Evolutionary conservation across 495 filamentous ascomycete genomes (phyloP), one percentile per base, ranked within the genome.

Genomic region (Penicillium bialowiezense): DNA sequence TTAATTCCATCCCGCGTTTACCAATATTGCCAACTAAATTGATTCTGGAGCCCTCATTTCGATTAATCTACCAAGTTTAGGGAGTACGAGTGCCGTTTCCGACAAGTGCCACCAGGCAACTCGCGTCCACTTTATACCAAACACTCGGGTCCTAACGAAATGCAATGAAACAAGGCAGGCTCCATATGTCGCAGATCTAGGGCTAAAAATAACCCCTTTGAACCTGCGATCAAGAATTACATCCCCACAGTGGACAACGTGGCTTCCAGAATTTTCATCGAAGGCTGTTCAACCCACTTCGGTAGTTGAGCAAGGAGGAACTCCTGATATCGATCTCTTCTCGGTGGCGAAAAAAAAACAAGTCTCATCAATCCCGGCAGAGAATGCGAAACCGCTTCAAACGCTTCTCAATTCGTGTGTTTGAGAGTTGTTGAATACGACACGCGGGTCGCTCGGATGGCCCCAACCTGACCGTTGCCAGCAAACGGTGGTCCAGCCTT

Each of bases 191-290:
- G 43, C 44, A 54, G 44, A 59, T 60, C 54, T 51, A 40, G 43
- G 39, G 50, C 58, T 58, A 52, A 58, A 53, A 51, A 40, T 47
- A 49, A 19, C 32, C 10, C 23, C 14, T 36, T 12, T 2, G 20
- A 45, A 26, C 6, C 31, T 36, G 31, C 12, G 34, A 35, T 35
- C 43, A 17, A 8, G 37, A 28, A 34, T 20, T 50, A 47, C 54
- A 44, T 47, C 38, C 37, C 18, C 46, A 44, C 29, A 19, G 39
- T 48, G 36, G 44, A 41, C 51, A 58, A 60, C 57, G 57, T 60
- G 56, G 56, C 56, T 63, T 63, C 57, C 46, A 60, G 56, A 62
- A 54, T 42, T 26, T 43, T 38, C 26, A 38, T 48, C 38, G 39
- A 44, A 44, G 42, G 18, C 7, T 10, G 13, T 32, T 12, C 24